phyloP scores from a whole-genome alignment of 257 asterid genomes.

The Gentiana straminea region DNA sequence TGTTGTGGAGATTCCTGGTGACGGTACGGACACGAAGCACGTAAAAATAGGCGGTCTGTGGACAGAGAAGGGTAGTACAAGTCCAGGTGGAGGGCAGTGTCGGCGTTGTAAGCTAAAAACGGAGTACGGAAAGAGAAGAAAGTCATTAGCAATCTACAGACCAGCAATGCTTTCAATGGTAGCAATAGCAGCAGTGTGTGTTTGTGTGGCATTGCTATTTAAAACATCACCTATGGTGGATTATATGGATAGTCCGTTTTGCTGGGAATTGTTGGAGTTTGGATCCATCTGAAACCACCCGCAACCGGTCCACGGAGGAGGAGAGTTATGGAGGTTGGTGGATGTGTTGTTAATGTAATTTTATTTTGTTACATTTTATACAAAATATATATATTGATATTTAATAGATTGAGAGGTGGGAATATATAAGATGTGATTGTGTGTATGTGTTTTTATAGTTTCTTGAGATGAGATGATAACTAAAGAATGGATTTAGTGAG shows the following conservation, averaged over 20 bases:
- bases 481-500: too few species aligned
- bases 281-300: constrained; percentile 23
- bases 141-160: constrained; percentile 30
- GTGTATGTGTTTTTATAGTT: too few species aligned
- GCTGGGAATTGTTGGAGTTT: constrained; percentile 36
- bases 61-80: constrained; percentile 13
- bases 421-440: too few species aligned
- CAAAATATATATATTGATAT: too few species aligned
- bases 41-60: constrained; percentile 18
- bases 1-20: constrained; percentile 34
- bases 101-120: constrained; percentile 25
- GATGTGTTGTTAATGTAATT: too few species aligned
- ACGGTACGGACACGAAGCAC: constrained; percentile 10
- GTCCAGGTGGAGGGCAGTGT: constrained; percentile 13
- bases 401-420: too few species aligned
- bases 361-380: too few species aligned
- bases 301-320: too few species aligned
- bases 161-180: constrained; percentile 49
- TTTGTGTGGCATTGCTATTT: constrained; percentile 40
- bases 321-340: too few species aligned
- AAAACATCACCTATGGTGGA: constrained; percentile 39
- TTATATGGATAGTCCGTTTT: constrained; percentile 31
- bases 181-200: constrained; percentile 35
- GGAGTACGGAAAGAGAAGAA: constrained; percentile 19
- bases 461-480: too few species aligned